These are phyloP conservation scores for Oryza officinalis DNA, from an alignment of 176 grass and related monocot species.

Conservation along the genomic window DNA sequence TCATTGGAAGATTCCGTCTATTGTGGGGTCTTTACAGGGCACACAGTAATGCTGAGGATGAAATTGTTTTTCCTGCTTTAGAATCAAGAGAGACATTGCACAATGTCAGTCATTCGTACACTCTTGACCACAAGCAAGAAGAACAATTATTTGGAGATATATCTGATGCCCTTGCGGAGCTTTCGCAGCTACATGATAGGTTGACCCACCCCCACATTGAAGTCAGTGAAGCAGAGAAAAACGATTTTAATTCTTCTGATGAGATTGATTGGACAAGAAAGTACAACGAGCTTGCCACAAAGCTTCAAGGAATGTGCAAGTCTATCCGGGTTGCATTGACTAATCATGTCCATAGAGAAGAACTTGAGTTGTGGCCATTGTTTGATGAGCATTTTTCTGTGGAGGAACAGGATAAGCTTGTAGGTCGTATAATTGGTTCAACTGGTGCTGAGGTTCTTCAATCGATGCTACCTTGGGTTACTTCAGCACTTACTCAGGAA, in stretches of 20 bases:
- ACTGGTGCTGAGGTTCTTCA: slow-evolving; percentile 97
- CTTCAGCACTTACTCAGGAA: slow-evolving; percentile 82
- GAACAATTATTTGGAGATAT: slow-evolving; percentile 95
- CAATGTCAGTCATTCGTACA: slow-evolving; percentile 98
- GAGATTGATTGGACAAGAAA: slow-evolving; percentile 58
- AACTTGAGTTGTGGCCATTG: slow-evolving; percentile 95
- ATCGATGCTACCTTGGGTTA: slow-evolving; percentile 98
- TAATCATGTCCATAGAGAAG: slow-evolving; percentile 93
- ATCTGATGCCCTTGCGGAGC: slow-evolving; percentile 66
- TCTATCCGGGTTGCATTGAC: slow-evolving; percentile 86
- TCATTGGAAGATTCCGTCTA: slow-evolving; percentile 92
- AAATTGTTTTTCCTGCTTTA: slow-evolving; percentile 97
- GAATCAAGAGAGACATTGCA: slow-evolving; percentile 95
- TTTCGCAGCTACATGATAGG: slow-evolving; percentile 73
- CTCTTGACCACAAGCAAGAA: slow-evolving; percentile 99
- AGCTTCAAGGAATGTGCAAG: slow-evolving; percentile 98
- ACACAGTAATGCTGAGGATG: slow-evolving; percentile 99
- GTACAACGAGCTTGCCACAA: slow-evolving; percentile 89
- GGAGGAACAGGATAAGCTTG: slow-evolving; percentile 94
- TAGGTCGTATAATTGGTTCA: slow-evolving; percentile 96
- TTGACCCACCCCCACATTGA: slow-evolving; percentile 22
- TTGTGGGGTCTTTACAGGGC: slow-evolving; percentile 95
- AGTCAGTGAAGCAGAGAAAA: slow-evolving; percentile 24
- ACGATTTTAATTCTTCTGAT: slow-evolving; percentile 15
- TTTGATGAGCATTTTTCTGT: slow-evolving; percentile 98